phyloP scores from a whole-genome alignment of 1,284 basidiomycete species.

The Apiotrichum gamsii region DNA sequence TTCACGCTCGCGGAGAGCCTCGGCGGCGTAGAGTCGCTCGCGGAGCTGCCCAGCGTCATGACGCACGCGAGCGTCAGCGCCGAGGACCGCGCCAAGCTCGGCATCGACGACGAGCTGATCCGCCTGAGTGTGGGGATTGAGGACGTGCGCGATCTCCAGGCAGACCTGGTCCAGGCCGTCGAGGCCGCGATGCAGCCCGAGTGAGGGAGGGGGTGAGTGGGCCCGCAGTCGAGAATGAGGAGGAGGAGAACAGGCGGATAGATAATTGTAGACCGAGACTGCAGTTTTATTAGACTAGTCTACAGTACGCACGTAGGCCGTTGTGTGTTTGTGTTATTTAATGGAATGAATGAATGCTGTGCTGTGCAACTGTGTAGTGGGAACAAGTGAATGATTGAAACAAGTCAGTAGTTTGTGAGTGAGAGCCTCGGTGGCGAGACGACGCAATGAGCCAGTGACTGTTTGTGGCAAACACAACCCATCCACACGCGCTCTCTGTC shows the following conservation, averaged over 20 bases:
- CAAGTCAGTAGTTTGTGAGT: too few species aligned
- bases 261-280: slow-evolving; percentile 3
- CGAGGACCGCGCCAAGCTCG: slow-evolving; percentile 54
- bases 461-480: too few species aligned
- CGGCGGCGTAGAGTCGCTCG: slow-evolving; percentile 85
- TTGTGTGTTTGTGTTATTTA: too few species aligned
- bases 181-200: too few species aligned
- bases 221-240: not conserved
- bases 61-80: slow-evolving; percentile 49
- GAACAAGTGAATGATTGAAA: too few species aligned
- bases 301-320: too few species aligned
- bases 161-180: slow-evolving; percentile 67
- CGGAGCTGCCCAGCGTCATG: slow-evolving; percentile 77
- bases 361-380: too few species aligned
- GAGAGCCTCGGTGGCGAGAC: too few species aligned
- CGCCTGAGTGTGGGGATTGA: slow-evolving; percentile 83
- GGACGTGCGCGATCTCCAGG: slow-evolving; percentile 73
- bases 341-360: too few species aligned
- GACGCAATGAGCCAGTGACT: too few species aligned
- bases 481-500: too few species aligned
- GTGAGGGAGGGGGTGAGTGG: too few species aligned
- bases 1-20: slow-evolving; percentile 85
- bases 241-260: not conserved
- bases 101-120: slow-evolving; percentile 75
- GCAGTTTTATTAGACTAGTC: slow-evolving; percentile 5